Evolutionary conservation across 2,329 filamentous ascomycete species (phyloP).

Genomic region (Reticulascus tulasneorum): DNA sequence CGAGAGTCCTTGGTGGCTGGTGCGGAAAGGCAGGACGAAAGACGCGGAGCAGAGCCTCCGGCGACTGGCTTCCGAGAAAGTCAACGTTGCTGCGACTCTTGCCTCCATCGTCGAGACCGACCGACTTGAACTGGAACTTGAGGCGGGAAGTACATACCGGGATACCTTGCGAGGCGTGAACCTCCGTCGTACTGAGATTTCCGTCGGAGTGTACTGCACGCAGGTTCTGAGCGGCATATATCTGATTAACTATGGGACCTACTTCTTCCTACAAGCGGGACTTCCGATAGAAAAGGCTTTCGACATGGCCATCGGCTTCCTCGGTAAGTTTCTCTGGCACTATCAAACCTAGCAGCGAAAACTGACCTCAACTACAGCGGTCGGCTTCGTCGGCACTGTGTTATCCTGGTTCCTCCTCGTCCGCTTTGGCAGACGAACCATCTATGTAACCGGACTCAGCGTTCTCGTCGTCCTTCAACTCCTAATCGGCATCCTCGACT

Average conservation of each 20-base stretch:
- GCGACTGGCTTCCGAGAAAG: slow-evolving; percentile 40
- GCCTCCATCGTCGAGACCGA: slow-evolving; percentile 57
- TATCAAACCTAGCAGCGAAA: no score
- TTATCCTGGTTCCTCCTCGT: slow-evolving; percentile 40
- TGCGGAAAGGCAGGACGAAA: slow-evolving; percentile 34
- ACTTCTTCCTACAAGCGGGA: slow-evolving; percentile 44
- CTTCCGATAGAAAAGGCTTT: slow-evolving; percentile 33
- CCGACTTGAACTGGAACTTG: slow-evolving; percentile 47
- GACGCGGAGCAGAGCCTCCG: slow-evolving; percentile 37
- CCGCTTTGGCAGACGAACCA: slow-evolving; percentile 35
- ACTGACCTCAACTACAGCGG: slow-evolving; percentile 46
- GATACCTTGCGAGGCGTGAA: slow-evolving; percentile 49
- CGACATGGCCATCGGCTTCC: slow-evolving; percentile 38
- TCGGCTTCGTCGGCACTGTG: slow-evolving; percentile 40
- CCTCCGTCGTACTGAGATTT: slow-evolving; percentile 50
- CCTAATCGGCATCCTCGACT: slow-evolving; percentile 40
- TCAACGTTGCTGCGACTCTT: slow-evolving; percentile 45
- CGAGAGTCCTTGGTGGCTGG: slow-evolving; percentile 48
- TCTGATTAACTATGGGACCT: slow-evolving; percentile 61
- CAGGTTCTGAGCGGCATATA: slow-evolving; percentile 63
- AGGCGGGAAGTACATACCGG: slow-evolving; percentile 43
- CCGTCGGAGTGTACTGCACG: slow-evolving; percentile 59
- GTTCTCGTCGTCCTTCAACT: slow-evolving; percentile 33
- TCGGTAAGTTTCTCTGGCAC: slow-evolving; percentile 37
- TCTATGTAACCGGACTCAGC: slow-evolving; percentile 38